Conservation (phyloP, 2,329 filamentous ascomycete species). For the Aspergillus aculeatus region DNA sequence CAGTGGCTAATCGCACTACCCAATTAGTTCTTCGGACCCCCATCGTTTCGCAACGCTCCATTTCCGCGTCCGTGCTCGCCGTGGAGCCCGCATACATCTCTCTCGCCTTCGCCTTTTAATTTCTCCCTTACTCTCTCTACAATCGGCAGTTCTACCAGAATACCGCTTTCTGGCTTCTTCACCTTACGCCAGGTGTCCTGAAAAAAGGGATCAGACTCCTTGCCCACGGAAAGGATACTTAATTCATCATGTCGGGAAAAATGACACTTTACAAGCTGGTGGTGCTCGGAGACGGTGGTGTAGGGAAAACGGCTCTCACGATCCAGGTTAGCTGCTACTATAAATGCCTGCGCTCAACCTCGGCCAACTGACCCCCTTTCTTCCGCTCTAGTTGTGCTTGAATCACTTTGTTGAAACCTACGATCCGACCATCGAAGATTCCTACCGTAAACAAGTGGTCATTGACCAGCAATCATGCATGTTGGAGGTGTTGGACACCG, state of each 20-base stretch:
- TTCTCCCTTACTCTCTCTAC: constrained; percentile 10
- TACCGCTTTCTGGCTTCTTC: not conserved
- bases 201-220: not conserved
- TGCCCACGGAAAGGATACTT: constrained; percentile 4
- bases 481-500: constrained; percentile 95
- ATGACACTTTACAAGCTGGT: constrained; percentile 96
- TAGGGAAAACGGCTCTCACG: constrained; percentile 89
- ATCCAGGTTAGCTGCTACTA: constrained; percentile 60
- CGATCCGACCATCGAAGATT: constrained; percentile 68
- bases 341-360: constrained; percentile 6
- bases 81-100: constrained; percentile 25
- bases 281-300: constrained; percentile 90
- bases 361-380: constrained; percentile 8
- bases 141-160: not conserved
- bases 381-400: constrained; percentile 69
- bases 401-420: constrained; percentile 98
- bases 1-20: constrained; percentile 29
- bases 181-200: not conserved
- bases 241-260: constrained; percentile 73
- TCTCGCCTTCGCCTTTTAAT: constrained; percentile 14
- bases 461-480: constrained; percentile 95
- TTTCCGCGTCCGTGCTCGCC: constrained; percentile 26
- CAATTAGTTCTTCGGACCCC: constrained; percentile 24
- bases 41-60: constrained; percentile 25
- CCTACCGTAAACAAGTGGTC: constrained; percentile 69